Percentiles rank a stretch among this genome's conserved stretches.
Conservation (phyloP, 1,139 yeast species). For the Meyerozyma guilliermondii region DNA sequence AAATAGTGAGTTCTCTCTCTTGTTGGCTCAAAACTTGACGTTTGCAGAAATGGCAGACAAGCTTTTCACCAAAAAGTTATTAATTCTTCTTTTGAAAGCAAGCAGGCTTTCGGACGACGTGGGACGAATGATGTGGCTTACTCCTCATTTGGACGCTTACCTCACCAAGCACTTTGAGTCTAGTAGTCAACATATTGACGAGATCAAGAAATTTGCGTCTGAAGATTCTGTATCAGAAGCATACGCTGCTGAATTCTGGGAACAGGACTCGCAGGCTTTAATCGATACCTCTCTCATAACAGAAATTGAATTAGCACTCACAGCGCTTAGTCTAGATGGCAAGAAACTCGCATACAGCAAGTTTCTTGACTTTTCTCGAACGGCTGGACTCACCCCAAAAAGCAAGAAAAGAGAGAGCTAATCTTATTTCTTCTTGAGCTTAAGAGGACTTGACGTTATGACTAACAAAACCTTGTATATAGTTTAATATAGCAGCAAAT, state of each 20-base stretch:
- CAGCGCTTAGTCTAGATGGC: background rate
- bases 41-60: slow-evolving; percentile 11
- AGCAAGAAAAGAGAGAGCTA: no score
- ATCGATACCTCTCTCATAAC: background rate
- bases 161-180: slow-evolving; percentile 8
- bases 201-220: background rate
- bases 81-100: slow-evolving; percentile 22
- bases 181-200: background rate
- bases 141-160: slow-evolving; percentile 33
- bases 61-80: slow-evolving; percentile 22
- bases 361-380: background rate
- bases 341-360: background rate
- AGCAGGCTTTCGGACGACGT: slow-evolving; percentile 25
- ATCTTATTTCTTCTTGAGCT: no score
- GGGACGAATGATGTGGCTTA: slow-evolving; percentile 36
- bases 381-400: background rate
- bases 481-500: no score
- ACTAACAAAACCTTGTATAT: no score
- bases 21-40: slow-evolving; percentile 11
- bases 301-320: background rate
- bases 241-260: background rate
- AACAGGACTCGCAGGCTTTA: background rate
- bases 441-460: no score
- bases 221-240: background rate
- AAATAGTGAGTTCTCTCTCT: slow-evolving; percentile 6